Base-by-base conservation (phyloP, 345 rosid species). In the Carallia brachiata region DNA sequence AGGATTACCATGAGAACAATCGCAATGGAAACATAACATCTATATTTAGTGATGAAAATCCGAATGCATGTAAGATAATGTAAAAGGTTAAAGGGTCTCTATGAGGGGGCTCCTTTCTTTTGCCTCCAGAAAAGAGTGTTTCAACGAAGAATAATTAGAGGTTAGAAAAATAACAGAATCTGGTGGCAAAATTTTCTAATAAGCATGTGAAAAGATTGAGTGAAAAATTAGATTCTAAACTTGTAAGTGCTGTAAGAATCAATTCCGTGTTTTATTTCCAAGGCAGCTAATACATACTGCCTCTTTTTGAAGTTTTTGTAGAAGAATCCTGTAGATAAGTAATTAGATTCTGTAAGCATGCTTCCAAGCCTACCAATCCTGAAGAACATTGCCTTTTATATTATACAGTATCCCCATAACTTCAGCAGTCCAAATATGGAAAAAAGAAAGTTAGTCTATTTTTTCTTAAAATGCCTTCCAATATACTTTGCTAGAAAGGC, bases 11-110 rank as follows among this genome's bases (percentile, higher is more conserved):
- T 62, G 75, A 74, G 19, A 72, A 61, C 62, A 65, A 78, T 27
- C 75, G 52, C 40, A 87, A 70, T 58, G 80, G 84, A 44, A 89
- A 83, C 69, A 79, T 87, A 37, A 70, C 89, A 53, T 86, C 92
- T 10, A 83, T 89, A 27, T 89, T 89, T 66, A 89, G 96, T 10
- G 92, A 89, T 3, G 92, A 89, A 77, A 87, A 89, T 72, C 96
- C 90, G 16, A 83, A 89, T 69, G 89, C 92, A 16, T 87, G 90
- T 62, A 72, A 63, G 52, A 73, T 85, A 56, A 72, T 80, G 82
- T 87, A 62, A 86, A 70, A 75, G 60, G 27, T 36, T 40, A 30
- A 7, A 40, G 13, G 63, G 61, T 17, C 7, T 40, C 50, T 56
- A 36, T 62, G 53, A 37, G 36, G 69, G n/a, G 65, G 62, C 52